Conservation (phyloP, 176 grass and related monocot genomes). For the Carex pumila region DNA sequence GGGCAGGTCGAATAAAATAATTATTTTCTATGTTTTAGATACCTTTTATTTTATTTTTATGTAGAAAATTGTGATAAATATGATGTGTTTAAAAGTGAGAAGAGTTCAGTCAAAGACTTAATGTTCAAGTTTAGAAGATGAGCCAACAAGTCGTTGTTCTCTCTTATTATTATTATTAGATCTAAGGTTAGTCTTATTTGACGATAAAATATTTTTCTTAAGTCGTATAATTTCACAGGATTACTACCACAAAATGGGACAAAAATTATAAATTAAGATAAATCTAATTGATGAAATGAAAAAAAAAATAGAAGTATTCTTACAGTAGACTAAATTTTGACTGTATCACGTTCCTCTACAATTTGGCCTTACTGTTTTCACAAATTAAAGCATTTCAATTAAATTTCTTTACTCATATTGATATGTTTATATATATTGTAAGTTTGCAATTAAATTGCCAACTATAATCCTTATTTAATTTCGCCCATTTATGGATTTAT, state of each 20-base stretch:
- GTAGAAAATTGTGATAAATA: neutral
- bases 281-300: neutral
- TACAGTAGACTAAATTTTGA: neutral
- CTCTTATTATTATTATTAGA: too few relatives aligned
- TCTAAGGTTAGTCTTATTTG: neutral
- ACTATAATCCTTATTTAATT: neutral
- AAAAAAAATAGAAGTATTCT: neutral
- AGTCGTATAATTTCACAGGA: neutral
- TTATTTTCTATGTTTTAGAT: neutral
- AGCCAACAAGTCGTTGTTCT: too few relatives aligned
- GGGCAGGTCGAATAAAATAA: neutral
- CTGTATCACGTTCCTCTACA: neutral
- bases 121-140: too few relatives aligned
- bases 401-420: neutral
- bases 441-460: neutral
- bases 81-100: neutral
- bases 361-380: neutral
- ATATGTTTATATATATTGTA: neutral
- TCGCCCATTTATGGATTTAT: neutral
- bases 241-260: neutral
- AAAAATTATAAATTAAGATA: neutral
- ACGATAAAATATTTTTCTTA: neutral
- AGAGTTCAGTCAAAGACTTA: neutral
- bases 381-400: neutral
- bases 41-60: neutral